Percentiles rank a stretch among this genome's conserved stretches.
Evolutionary conservation across 345 rosid genomes (phyloP).

Genomic region (Populus simonii): DNA sequence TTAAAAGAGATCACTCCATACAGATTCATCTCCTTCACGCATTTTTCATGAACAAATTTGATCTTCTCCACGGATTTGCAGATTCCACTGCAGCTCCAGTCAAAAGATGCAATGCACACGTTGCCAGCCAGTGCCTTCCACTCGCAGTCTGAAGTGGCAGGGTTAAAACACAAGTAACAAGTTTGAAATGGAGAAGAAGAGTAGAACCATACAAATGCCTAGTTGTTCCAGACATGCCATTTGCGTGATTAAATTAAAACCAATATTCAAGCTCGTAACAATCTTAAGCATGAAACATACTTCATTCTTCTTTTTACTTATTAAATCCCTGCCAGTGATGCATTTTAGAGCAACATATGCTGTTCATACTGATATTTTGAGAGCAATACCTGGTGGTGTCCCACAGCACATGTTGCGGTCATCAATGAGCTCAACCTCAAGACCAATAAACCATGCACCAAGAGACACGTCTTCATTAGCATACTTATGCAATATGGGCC

Average conservation of each 20-base stretch:
- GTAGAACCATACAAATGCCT: not conserved
- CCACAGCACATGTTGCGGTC: slow-evolving; percentile 89
- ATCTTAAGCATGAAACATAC: not conserved
- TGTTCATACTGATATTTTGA: not conserved
- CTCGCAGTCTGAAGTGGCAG: slow-evolving; percentile 62
- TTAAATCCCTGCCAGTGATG: not conserved
- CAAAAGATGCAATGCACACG: slow-evolving; percentile 85
- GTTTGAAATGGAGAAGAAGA: not conserved
- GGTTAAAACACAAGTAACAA: not conserved
- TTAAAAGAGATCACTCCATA: slow-evolving; percentile 61
- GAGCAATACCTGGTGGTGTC: slow-evolving; percentile 81
- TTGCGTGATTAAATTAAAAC: not conserved
- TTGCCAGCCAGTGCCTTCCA: slow-evolving; percentile 97
- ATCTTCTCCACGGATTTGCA: slow-evolving; percentile 93
- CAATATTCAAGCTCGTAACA: not conserved
- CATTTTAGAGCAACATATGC: not conserved
- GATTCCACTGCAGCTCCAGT: slow-evolving; percentile 98
- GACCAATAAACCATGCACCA: slow-evolving; percentile 96
- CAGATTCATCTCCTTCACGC: slow-evolving; percentile 88
- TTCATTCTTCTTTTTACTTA: not conserved
- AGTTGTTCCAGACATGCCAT: not conserved
- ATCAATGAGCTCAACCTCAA: slow-evolving; percentile 92
- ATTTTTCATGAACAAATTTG: slow-evolving; percentile 71
- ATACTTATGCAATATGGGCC: slow-evolving; percentile 84
- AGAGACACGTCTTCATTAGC: slow-evolving; percentile 97